phyloP scores from a whole-genome alignment of 108 stramenopile species.

The Thalassiosira profunda region DNA sequence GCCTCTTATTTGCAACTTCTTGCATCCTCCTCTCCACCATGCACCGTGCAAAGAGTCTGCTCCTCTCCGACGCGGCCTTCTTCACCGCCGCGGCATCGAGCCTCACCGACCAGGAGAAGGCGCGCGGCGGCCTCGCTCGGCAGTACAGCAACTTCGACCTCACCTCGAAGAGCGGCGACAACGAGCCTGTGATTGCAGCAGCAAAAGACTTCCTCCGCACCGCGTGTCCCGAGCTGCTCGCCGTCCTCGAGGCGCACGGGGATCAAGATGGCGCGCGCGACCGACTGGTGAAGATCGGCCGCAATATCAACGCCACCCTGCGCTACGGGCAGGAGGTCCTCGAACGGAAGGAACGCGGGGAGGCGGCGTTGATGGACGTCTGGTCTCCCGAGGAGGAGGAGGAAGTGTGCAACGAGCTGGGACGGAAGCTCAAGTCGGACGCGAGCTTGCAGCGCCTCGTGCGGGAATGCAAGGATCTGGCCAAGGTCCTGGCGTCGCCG shows the following conservation, averaged over 20 bases:
- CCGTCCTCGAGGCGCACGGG: constrained; percentile 15
- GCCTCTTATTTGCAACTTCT: no score
- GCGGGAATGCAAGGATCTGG: constrained; percentile 52
- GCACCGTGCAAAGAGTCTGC: constrained; percentile 22
- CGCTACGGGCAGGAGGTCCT: constrained; percentile 21
- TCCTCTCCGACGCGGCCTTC: constrained; percentile 27
- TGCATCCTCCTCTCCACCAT: background rate
- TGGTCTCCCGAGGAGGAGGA: constrained; percentile 21
- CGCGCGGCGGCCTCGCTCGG: background rate
- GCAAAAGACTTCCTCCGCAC: constrained; percentile 55
- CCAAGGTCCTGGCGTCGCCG: constrained; percentile 1
- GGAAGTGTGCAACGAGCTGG: constrained; percentile 2
- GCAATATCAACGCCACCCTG: constrained; percentile 56
- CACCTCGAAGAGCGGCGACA: constrained; percentile 13
- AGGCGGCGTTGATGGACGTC: background rate
- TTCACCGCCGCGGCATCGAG: constrained; percentile 20
- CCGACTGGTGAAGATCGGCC: constrained; percentile 75
- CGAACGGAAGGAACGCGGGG: constrained; percentile 1
- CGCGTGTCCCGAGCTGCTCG: constrained; percentile 42
- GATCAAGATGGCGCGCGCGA: constrained; percentile 48
- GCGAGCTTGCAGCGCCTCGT: constrained; percentile 46
- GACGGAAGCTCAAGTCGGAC: constrained; percentile 13
- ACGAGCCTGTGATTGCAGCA: constrained; percentile 33
- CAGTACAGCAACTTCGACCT: constrained; percentile 30
- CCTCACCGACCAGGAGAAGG: constrained; percentile 18